phyloP scores from a whole-genome alignment of 2,329 filamentous ascomycete species.

The Tolypocladium inflatum region DNA sequence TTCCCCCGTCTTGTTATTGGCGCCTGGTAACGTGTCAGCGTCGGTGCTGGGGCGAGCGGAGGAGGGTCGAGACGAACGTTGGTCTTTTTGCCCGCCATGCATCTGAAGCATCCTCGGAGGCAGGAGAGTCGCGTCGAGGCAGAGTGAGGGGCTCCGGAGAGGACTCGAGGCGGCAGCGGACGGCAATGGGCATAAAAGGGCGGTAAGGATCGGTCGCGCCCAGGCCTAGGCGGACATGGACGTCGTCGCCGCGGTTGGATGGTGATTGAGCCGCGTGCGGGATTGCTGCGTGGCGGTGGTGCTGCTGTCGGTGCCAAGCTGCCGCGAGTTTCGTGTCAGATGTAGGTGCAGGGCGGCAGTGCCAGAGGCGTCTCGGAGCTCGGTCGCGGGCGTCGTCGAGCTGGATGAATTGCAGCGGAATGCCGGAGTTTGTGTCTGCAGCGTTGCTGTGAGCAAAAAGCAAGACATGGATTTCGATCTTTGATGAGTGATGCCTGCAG shows the following conservation, averaged over 20 bases:
- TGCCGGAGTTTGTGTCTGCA: background rate
- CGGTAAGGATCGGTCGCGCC: background rate
- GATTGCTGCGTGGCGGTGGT: background rate
- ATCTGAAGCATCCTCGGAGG: constrained; percentile 32
- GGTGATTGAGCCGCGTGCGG: background rate
- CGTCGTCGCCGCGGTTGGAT: constrained; percentile 1
- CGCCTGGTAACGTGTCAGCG: constrained; percentile 18
- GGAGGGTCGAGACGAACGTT: constrained; percentile 20
- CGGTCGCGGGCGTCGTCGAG: background rate
- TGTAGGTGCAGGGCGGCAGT: background rate
- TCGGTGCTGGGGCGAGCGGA: background rate
- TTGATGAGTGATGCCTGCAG: background rate
- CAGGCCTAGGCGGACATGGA: constrained; percentile 4
- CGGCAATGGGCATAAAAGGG: constrained; percentile 5
- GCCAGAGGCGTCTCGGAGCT: background rate
- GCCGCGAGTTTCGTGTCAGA: background rate
- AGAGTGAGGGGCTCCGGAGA: background rate
- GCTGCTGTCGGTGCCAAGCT: background rate
- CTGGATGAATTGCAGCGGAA: background rate
- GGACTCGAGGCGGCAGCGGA: constrained; percentile 7
- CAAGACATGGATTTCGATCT: background rate
- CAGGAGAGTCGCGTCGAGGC: constrained; percentile 9
- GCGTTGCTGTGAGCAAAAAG: background rate
- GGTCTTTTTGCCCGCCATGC: constrained; percentile 31
- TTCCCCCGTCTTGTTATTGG: constrained; percentile 21